A percentile compares a stretch with the other conserved stretches of the same genome.
These are phyloP conservation scores for Delphinella strobiligena DNA, from an alignment of 2,329 filamentous ascomycete genomes.

Conservation along the genomic window DNA sequence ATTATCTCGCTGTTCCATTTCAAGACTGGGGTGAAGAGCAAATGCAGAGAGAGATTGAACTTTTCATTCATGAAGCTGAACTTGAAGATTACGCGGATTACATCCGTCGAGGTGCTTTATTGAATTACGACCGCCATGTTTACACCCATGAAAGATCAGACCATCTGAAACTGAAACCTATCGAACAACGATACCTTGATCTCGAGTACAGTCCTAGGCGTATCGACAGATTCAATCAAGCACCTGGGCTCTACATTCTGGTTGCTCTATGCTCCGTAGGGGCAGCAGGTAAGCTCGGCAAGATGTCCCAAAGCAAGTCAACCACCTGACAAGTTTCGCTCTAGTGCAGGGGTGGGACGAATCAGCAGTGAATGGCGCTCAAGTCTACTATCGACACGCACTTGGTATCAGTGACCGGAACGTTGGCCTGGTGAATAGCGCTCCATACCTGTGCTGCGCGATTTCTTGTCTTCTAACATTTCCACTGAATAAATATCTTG, in stretches of 20 bases:
- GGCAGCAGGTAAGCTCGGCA: conserved; percentile 12
- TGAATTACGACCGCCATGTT: not conserved
- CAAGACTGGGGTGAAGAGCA: not conserved
- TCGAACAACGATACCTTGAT: not conserved
- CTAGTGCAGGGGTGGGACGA: conserved; percentile 19
- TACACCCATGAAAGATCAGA: not conserved
- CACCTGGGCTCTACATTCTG: not conserved
- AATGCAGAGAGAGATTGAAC: not conserved
- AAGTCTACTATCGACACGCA: conserved; percentile 9
- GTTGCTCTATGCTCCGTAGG: conserved; percentile 35
- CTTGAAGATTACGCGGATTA: not conserved
- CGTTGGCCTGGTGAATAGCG: conserved; percentile 37
- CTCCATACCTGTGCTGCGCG: conserved; percentile 36
- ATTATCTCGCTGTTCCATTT: not conserved
- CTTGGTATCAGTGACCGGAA: conserved; percentile 30
- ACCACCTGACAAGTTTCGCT: not conserved
- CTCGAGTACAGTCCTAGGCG: not conserved
- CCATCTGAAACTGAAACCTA: not conserved
- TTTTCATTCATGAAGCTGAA: not conserved
- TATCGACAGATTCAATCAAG: not conserved
- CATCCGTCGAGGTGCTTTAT: not conserved
- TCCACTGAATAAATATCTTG: conserved; percentile 19
- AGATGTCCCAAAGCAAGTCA: not conserved
- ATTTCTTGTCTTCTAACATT: conserved; percentile 15
- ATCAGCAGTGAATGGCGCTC: conserved; percentile 17